These are phyloP conservation scores for Herpetomonas samuelpessoai DNA, from an alignment of 208 protist species.

Conservation along the genomic window DNA sequence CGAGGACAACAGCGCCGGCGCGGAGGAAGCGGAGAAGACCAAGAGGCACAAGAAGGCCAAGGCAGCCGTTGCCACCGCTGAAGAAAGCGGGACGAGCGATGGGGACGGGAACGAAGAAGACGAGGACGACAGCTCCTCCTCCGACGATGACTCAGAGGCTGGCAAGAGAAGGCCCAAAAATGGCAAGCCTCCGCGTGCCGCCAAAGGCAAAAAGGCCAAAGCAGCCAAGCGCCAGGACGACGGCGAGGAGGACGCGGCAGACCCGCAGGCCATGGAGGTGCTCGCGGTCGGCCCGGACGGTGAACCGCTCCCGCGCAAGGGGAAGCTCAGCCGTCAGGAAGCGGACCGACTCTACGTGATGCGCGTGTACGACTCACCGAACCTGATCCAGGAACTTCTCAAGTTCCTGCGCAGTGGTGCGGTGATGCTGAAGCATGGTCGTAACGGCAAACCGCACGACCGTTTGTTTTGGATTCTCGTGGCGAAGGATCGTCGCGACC, in stretches of 20 bases:
- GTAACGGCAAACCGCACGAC: constrained; percentile 83
- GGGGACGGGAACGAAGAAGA: neutral
- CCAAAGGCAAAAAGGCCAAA: neutral
- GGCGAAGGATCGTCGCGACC: constrained; percentile 35
- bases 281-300: neutral
- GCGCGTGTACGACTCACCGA: constrained; percentile 85
- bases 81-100: constrained; percentile 1
- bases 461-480: constrained; percentile 87
- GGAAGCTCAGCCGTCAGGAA: constrained; percentile 24
- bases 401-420: constrained; percentile 78
- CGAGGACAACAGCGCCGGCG: neutral
- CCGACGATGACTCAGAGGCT: neutral
- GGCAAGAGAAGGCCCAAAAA: constrained; percentile 18
- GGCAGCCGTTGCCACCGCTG: neutral
- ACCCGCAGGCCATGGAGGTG: constrained; percentile 1
- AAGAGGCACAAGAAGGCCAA: constrained; percentile 5
- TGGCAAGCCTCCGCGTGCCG: constrained; percentile 1
- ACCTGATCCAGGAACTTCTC: constrained; percentile 80
- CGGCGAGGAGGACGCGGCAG: constrained; percentile 9
- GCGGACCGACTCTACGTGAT: constrained; percentile 70
- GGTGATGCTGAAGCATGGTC: constrained; percentile 91
- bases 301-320: constrained; percentile 10
- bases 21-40: neutral
- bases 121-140: neutral
- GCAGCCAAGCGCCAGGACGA: neutral